These are phyloP conservation scores for Wickerhamomyces hampshirensis DNA, from an alignment of 805 yeast genomes.

Conservation along the genomic window DNA sequence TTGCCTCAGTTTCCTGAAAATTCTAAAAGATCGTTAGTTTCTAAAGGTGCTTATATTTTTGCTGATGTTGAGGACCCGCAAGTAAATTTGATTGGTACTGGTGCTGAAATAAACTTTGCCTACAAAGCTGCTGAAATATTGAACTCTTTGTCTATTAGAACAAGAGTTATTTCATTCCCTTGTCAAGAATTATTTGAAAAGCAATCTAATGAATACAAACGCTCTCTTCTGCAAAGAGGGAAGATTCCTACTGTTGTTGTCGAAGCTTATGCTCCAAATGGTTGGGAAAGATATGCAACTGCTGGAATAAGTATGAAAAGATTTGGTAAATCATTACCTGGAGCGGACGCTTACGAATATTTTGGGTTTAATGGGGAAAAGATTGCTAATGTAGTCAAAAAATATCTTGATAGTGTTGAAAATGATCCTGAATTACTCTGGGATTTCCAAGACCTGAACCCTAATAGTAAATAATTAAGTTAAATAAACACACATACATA, in stretches of 20 bases:
- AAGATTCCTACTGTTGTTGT: conserved; percentile 87
- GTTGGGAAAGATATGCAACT: conserved; percentile 95
- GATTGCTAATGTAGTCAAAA: conserved; percentile 56
- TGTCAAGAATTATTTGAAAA: conserved; percentile 86
- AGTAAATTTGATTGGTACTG: conserved; percentile 79
- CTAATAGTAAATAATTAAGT: conserved; percentile 5
- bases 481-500: no score
- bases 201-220: conserved; percentile 76
- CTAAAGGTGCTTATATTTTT: conserved; percentile 90
- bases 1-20: conserved; percentile 93
- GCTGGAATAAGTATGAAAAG: conserved; percentile 93
- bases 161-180: conserved; percentile 87
- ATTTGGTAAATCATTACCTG: conserved; percentile 96
- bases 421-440: conserved; percentile 17
- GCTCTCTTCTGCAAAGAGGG: conserved; percentile 92
- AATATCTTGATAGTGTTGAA: conserved; percentile 18
- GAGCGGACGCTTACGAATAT: conserved; percentile 70
- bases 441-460: conserved; percentile 29
- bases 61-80: conserved; percentile 57
- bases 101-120: conserved; percentile 83
- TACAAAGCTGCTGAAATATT: conserved; percentile 80
- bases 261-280: conserved; percentile 86
- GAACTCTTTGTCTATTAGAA: conserved; percentile 58
- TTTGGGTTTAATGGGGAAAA: conserved; percentile 94
- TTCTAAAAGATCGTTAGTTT: conserved; percentile 84